Base-by-base conservation (phyloP, 208 protist species). In the Sergeia podlipaevii region DNA sequence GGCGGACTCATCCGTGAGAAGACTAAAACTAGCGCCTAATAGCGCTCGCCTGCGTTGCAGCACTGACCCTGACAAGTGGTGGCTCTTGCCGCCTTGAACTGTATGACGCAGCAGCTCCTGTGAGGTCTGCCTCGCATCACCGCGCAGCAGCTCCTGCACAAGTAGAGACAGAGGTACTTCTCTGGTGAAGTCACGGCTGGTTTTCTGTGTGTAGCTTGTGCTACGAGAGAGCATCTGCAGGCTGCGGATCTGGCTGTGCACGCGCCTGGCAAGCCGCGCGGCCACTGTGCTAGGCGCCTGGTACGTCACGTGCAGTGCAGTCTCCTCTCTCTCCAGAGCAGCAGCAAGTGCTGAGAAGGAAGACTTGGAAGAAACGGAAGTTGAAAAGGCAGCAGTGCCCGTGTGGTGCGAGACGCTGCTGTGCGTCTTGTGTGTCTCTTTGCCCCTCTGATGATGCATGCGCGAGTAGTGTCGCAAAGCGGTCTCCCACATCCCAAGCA, bases 1-100 rank as follows among this genome's bases (percentile, higher is more conserved):
- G n/a, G 44, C 50, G 7, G 47, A 24, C 50, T 74, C 67, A 0
- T 63, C 57, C 29, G 73, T 37, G n/a, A 92, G 38, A 4, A 89
- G 61, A 18, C 60, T 52, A 43, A 89, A 91, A 11, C 71, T 72
- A 3, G 70, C 66, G 11, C 87, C 76, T 30, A 90, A 28, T 34
- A 85, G 57, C 60, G 61, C 65, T 10, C 70, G 61, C 17, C 50
- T 24, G 47, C 50, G 55, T 24, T 10, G 21, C 36, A 20, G 34
- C 39, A 4, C 18, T n/a, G n/a, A n/a, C n/a, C n/a, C n/a, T 24
- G 4, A 47, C 38, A 20, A 47, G 29, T 34, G 10, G 7, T 8
- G 24, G 32, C 33, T 20, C 21, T 56, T 48, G n/a, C 17, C 34
- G 21, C 50, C 17, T 20, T 3, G 23, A 24, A 6, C 32, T 28